Conservation (phyloP, 805 yeast genomes). For the Debaryomyces prosopidis region DNA sequence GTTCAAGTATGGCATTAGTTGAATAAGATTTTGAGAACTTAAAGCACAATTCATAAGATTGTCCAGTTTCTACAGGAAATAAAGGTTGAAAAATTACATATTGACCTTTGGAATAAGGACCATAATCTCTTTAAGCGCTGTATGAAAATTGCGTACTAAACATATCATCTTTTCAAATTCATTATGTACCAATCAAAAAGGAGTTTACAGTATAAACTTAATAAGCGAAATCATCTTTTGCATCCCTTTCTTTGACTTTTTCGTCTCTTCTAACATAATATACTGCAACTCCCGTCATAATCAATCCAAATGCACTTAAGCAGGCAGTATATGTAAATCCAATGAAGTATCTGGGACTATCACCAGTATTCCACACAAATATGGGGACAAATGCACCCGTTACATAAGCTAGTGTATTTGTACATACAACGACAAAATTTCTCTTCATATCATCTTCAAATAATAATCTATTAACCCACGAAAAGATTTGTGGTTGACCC, state of each 20-base stretch:
- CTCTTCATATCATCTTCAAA: conserved; percentile 44
- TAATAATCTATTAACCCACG: conserved; percentile 55
- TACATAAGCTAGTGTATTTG: conserved; percentile 41
- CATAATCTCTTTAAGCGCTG: too few relatives aligned
- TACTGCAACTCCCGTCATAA: conserved; percentile 27
- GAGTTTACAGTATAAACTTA: too few relatives aligned
- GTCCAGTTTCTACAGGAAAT: too few relatives aligned
- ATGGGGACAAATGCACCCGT: conserved; percentile 41
- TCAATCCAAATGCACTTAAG: conserved; percentile 28
- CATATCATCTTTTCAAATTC: too few relatives aligned
- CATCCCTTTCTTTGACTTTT: conserved; percentile 1
- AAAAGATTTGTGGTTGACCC: conserved; percentile 58
- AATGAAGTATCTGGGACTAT: conserved; percentile 29
- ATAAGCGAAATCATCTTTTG: too few relatives aligned
- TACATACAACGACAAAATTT: conserved; percentile 37
- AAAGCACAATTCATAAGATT: too few relatives aligned
- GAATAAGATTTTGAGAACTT: too few relatives aligned
- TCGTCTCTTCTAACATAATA: conserved; percentile 27
- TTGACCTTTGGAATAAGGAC: too few relatives aligned
- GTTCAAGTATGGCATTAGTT: too few relatives aligned
- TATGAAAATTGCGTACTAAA: too few relatives aligned
- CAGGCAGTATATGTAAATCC: conserved; percentile 38
- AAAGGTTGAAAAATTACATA: too few relatives aligned
- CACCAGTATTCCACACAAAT: conserved; percentile 38
- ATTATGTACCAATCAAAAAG: too few relatives aligned